Percentiles rank a stretch among this genome's conserved stretches.
Evolutionary conservation across 352 stramenopile genomes (phyloP).

Genomic region (Pythium pectinolyticum): DNA sequence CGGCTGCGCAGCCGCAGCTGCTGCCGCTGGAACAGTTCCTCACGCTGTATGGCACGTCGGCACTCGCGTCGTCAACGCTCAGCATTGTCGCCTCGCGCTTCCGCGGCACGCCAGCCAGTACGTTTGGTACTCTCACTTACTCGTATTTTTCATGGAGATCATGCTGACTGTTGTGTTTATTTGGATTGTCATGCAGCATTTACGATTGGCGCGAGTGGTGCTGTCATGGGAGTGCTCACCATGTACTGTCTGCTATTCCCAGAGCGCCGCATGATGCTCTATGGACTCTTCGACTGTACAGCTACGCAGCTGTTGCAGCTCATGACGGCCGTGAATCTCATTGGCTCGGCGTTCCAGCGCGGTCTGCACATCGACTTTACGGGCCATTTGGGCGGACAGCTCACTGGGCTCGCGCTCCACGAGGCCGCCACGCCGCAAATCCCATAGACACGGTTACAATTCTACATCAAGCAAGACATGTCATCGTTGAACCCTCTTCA

Average conservation of each 20-base stretch:
- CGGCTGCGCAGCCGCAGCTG: conserved; percentile 29
- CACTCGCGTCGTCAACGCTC: conserved; percentile 63
- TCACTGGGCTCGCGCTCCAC: conserved; percentile 49
- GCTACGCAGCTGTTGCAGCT: conserved; percentile 52
- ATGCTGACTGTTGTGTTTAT: not conserved
- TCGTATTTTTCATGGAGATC: not conserved
- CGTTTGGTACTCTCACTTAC: conserved; percentile 2
- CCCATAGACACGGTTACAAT: conserved; percentile 14
- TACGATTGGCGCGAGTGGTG: conserved; percentile 77
- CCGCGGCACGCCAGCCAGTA: conserved; percentile 56
- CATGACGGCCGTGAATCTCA: conserved; percentile 71
- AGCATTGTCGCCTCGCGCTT: conserved; percentile 69
- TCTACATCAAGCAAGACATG: not conserved
- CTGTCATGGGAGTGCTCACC: conserved; percentile 79
- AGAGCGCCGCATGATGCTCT: conserved; percentile 50
- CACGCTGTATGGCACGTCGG: conserved; percentile 70
- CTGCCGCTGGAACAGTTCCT: conserved; percentile 67
- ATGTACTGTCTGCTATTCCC: conserved; percentile 76
- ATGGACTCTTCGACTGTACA: conserved; percentile 44
- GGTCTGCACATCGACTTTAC: conserved; percentile 62
- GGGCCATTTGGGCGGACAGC: conserved; percentile 72
- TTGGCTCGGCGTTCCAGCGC: conserved; percentile 47
- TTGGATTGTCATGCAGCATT: conserved; percentile 45
- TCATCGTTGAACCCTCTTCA: not conserved
- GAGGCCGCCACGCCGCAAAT: conserved; percentile 34